A percentile compares a stretch with the other conserved stretches of the same genome.
Evolutionary conservation across 306 rosid genomes (phyloP).

Genomic region (Acacia crassicarpa): DNA sequence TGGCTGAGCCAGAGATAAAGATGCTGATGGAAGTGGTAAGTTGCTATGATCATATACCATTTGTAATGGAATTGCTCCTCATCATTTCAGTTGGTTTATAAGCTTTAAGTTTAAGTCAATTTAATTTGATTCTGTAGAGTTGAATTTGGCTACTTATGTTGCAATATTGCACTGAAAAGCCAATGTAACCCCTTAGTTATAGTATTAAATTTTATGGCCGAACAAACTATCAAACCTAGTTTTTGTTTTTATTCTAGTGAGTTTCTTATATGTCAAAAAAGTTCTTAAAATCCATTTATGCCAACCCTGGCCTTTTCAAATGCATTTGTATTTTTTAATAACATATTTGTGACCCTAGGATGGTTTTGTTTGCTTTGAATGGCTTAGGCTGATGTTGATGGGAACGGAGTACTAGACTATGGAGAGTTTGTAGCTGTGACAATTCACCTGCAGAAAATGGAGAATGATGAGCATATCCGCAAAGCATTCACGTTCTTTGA

Average conservation of each 20-base stretch:
- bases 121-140: background rate
- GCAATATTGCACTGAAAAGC: background rate
- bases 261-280: background rate
- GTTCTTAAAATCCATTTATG: background rate
- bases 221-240: background rate
- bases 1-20: constrained; percentile 97
- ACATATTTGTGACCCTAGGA: constrained; percentile 6
- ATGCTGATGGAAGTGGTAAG: constrained; percentile 99
- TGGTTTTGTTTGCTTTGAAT: constrained; percentile 28
- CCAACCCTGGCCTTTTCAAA: constrained; percentile 1
- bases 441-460: constrained; percentile 96
- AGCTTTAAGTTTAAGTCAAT: background rate
- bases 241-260: background rate
- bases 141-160: constrained; percentile 17
- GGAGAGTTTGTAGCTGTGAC: constrained; percentile 99
- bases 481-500: constrained; percentile 89
- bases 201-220: background rate
- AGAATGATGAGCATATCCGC: constrained; percentile 88
- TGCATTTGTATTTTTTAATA: constrained; percentile 7
- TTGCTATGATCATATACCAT: constrained; percentile 20
- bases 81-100: constrained; percentile 25
- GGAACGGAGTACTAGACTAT: constrained; percentile 96
- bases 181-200: background rate
- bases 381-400: constrained; percentile 92
- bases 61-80: constrained; percentile 2